Conservation (phyloP, 345 rosid genomes). For the Limnanthes douglasii region DNA sequence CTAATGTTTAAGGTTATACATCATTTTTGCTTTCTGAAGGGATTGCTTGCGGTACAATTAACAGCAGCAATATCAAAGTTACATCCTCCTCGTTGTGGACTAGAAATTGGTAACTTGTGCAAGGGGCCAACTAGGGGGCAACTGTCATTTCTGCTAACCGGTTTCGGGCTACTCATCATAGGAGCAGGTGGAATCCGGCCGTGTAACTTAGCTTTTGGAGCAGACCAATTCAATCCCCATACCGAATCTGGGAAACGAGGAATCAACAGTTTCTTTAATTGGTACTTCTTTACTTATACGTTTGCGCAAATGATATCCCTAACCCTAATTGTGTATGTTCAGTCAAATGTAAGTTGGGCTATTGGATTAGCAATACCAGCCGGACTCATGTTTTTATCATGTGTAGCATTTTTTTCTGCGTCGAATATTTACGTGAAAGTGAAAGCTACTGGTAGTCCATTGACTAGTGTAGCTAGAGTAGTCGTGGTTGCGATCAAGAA, state of each 20-base stretch:
- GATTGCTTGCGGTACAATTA: conserved; percentile 23
- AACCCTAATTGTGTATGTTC: conserved; percentile 39
- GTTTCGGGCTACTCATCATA: conserved; percentile 20
- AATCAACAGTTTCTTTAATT: conserved; percentile 45
- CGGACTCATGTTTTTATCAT: conserved; percentile 27
- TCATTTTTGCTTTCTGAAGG: conserved; percentile 14
- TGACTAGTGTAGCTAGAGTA: conserved; percentile 25
- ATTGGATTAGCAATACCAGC: conserved; percentile 42
- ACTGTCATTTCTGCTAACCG: conserved; percentile 21
- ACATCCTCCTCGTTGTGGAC: conserved; percentile 23
- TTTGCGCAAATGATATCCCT: conserved; percentile 35
- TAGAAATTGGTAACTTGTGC: conserved; percentile 8
- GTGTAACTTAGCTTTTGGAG: conserved; percentile 42
- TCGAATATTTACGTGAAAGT: conserved; percentile 38
- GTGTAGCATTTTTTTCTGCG: conserved; percentile 23
- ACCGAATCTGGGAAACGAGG: conserved; percentile 38
- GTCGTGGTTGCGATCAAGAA: conserved; percentile 22
- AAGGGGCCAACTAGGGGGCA: conserved; percentile 28
- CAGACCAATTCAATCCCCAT: conserved; percentile 37
- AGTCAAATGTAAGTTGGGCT: conserved; percentile 41
- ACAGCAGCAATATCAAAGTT: conserved; percentile 23
- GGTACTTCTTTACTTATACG: conserved; percentile 47
- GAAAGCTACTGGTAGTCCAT: conserved; percentile 39
- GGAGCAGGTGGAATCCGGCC: conserved; percentile 51
- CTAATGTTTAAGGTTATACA: too few relatives aligned